Evolutionary conservation across 495 filamentous ascomycete species (phyloP).

Genomic region (Penicillium taxi): DNA sequence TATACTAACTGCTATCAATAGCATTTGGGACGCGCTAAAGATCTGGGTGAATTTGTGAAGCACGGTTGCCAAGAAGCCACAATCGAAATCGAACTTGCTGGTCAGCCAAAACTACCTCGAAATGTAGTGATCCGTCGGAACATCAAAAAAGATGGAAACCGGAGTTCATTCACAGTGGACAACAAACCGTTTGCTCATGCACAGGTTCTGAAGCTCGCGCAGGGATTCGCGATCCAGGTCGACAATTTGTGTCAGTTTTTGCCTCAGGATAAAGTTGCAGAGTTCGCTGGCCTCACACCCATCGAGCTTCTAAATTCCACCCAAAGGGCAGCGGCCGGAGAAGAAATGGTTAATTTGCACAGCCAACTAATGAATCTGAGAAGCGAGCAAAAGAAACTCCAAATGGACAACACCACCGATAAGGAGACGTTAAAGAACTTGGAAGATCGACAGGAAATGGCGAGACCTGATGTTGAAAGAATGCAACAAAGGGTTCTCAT

Average conservation of each 20-base stretch:
- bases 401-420: slow-evolving; percentile 49
- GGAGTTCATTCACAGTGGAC: slow-evolving; percentile 64
- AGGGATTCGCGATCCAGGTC: slow-evolving; percentile 75
- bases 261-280: slow-evolving; percentile 91
- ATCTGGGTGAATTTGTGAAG: slow-evolving; percentile 86
- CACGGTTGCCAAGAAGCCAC: slow-evolving; percentile 68
- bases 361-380: slow-evolving; percentile 61
- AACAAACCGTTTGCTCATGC: slow-evolving; percentile 48
- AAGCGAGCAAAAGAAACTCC: slow-evolving; percentile 57
- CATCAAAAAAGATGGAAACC: slow-evolving; percentile 77
- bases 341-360: slow-evolving; percentile 75
- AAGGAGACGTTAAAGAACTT: slow-evolving; percentile 55
- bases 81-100: slow-evolving; percentile 83
- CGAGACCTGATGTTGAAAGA: slow-evolving; percentile 76
- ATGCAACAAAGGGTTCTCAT: slow-evolving; percentile 67
- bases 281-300: slow-evolving; percentile 79
- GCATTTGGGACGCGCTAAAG: slow-evolving; percentile 81
- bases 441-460: slow-evolving; percentile 65
- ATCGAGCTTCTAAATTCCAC: slow-evolving; percentile 83
- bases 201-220: slow-evolving; percentile 55
- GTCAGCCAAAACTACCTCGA: slow-evolving; percentile 32
- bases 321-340: slow-evolving; percentile 74
- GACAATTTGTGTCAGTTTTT: slow-evolving; percentile 98
- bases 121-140: slow-evolving; percentile 69
- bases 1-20: slow-evolving; percentile 18